Evolutionary conservation across 2,329 filamentous ascomycete species (phyloP).

Genomic region (Coniochaeta prunicola): DNA sequence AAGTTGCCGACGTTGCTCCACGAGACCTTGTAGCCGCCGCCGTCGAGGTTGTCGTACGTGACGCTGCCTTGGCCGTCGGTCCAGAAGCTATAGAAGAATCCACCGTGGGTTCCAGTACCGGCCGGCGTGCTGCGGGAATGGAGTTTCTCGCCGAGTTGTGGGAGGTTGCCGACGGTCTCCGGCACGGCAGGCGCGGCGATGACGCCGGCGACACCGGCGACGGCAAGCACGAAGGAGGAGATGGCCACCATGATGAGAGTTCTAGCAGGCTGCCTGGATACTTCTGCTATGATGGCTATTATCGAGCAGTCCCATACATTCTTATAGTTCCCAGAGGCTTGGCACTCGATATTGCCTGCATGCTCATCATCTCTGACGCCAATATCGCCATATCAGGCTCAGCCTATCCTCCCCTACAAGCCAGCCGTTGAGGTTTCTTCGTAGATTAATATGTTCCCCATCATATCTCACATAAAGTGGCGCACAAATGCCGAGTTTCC

Average conservation of each 20-base stretch:
- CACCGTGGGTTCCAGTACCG: background rate
- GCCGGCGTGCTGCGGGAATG: background rate
- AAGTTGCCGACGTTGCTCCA: slow-evolving; percentile 45
- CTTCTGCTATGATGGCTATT: background rate
- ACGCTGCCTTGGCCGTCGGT: slow-evolving; percentile 26
- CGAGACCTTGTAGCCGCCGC: slow-evolving; percentile 33
- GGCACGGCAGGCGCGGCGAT: background rate
- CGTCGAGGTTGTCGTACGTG: slow-evolving; percentile 34
- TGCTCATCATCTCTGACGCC: background rate
- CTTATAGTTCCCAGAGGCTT: slow-evolving; percentile 1
- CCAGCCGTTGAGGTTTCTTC: background rate
- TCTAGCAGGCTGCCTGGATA: background rate
- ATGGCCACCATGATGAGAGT: background rate
- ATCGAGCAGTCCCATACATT: background rate
- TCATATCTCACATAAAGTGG: background rate
- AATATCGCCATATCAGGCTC: background rate
- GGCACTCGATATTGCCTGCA: background rate
- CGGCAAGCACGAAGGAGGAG: background rate
- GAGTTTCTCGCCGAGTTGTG: background rate
- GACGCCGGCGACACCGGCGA: background rate
- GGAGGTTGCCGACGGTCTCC: background rate
- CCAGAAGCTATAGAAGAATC: slow-evolving; percentile 29
- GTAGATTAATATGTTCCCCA: background rate
- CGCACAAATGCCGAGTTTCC: background rate
- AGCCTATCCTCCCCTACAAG: background rate